Base-by-base conservation (phyloP, 192 early-diverging fungal species). In the Podila epigama region DNA sequence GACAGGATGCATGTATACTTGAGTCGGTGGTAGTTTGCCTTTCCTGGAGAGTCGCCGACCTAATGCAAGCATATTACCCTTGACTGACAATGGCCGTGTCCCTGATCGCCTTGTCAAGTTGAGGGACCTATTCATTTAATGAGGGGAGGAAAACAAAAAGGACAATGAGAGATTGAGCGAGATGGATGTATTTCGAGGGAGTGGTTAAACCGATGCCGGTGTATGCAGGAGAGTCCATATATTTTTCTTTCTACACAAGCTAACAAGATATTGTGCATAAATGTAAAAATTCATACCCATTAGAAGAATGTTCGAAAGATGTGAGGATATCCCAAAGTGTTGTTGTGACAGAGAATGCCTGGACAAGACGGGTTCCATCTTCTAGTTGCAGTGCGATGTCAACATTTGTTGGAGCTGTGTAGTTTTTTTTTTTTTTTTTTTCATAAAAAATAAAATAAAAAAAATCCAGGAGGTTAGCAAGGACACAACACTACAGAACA, bases 341-440 rank as follows among this genome's bases (percentile, higher is more conserved):
- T 5, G 86, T 78, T 4, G 63, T 58, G 3, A 69, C 41, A 3
- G 63, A 44, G 75, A 92, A 92, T 29, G 89, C 84, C 18, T 48
- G 58, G 33, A 62, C 83, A 22, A 89, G 84, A 18, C 93, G 79
- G 8, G 70, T 82, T 11, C 85, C 84, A 29, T 89, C 91, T 12
- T 88, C 86, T 13, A 92, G 61, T 60, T 94, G 92, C 12, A 95
- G 79, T 5, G 93, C 91, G 33, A 94, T 83, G 13, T 41, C 35
- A 58, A 70, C 58, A 28, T 70, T 60, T 12, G 63, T 69, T 37
- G 36, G 66, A 28, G 41, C 61, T 61, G 22, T 13, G 12, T 10
- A 20, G 6, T 18, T 22, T 16, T 16, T 18, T 22, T 22, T 5
- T 22, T 18, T n/a, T n/a, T n/a, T n/a, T n/a, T n/a, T n/a, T n/a